phyloP scores from a whole-genome alignment of 139 green algal species.

The Chlorella sp. region DNA sequence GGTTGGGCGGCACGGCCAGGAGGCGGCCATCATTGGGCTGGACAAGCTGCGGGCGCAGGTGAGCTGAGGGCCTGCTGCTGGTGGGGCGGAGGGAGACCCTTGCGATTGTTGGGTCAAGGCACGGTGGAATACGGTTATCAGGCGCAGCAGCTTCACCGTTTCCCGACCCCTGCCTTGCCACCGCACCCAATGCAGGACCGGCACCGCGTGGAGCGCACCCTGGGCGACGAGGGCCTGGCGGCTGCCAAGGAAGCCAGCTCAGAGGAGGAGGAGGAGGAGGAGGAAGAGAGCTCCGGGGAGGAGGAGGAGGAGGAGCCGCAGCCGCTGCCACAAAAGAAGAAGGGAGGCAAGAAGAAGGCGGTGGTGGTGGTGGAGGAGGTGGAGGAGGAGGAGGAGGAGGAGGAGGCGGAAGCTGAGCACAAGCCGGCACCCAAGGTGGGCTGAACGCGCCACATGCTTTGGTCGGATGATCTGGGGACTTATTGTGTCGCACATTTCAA shows the following conservation, averaged over 20 bases:
- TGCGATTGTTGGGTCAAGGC: not conserved
- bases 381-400: not conserved
- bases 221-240: not conserved
- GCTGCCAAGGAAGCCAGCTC: not conserved
- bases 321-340: no score
- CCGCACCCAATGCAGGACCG: not conserved
- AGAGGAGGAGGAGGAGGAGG: conserved; percentile 1
- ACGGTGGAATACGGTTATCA: not conserved
- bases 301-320: not conserved
- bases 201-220: not conserved
- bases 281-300: no score
- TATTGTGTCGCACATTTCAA: no score
- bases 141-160: not conserved
- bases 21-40: not conserved
- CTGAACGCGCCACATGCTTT: not conserved
- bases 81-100: not conserved
- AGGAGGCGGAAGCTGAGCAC: not conserved
- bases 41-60: not conserved
- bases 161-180: not conserved
- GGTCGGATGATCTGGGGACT: no score
- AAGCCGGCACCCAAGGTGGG: not conserved
- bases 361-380: not conserved
- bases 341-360: not conserved
- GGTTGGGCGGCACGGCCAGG: not conserved
- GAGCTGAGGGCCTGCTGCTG: not conserved